Evolutionary conservation across 257 asterid genomes (phyloP), one percentile per base, ranked within the genome.

Genomic region (Nicotiana noctiflora): DNA sequence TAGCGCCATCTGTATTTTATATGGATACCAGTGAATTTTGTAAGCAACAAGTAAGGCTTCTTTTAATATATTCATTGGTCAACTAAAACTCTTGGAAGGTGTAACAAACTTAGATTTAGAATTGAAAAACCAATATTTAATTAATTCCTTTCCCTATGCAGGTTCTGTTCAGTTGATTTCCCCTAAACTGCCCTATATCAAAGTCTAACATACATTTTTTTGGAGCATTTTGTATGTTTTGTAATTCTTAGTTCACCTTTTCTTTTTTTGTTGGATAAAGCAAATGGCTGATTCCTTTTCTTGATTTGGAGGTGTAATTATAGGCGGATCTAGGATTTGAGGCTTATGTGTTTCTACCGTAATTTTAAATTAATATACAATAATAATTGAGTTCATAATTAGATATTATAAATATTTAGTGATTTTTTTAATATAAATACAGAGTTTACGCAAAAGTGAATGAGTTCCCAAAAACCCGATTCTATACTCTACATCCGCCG

Each of bases 181-280:
- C 19, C 59, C 32, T 70, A 44, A 70, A 6, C 55, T 19, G 46
- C 32, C 19, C 77, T 70, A 40, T 57, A 44, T 70, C 57, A 70
- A 27, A 27, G 29, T 27, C 2, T 27, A 27, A 27, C 29, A 27
- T 27, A 27, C 2, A 27, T 2, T 27, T 27, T 27, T 27, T 27
- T 27, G 2, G 29, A 27, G 29, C 29, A 27, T 27, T 27, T 27
- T 27, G 29, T 1, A 27, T 27, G 29, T 27, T 27, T 10, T 37
- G 12, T n/a, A 57, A 72, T 79, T 83, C 4, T 74, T 59, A 72
- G 11, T 79, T 85, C 85, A 77, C 85, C 2, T 25, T 55, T 66
- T 86, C 87, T 32, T 17, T 44, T 17, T 44, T 4, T 25, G 86
- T 81, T 82, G 88, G 86, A 57, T 78, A 86, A 52, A 55, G 77